Percentiles rank a stretch among this genome's conserved stretches.
Evolutionary conservation across 177 flowering plant species (phyloP).

Genomic region (Vitis hybrid): DNA sequence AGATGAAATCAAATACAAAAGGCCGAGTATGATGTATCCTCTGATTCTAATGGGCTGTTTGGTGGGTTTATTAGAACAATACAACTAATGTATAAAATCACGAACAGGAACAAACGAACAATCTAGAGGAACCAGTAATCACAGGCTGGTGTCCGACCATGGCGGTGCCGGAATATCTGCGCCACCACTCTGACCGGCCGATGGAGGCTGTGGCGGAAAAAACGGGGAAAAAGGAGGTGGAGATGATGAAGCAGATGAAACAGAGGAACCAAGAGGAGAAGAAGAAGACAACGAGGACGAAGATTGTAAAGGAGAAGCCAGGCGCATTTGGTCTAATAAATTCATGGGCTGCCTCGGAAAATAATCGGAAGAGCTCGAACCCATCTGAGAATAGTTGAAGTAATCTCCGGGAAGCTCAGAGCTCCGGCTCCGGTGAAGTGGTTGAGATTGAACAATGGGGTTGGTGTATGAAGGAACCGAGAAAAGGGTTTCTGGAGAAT

Average conservation of each 20-base stretch:
- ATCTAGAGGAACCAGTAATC: slow-evolving; percentile 13
- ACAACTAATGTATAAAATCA: too few relatives aligned
- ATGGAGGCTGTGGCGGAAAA: slow-evolving; percentile 5
- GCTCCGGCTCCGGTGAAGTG: slow-evolving; percentile 10
- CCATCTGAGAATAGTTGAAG: slow-evolving; percentile 26
- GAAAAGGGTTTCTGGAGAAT: slow-evolving; percentile 28
- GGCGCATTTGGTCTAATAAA: slow-evolving; percentile 30
- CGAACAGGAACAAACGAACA: not conserved
- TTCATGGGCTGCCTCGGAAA: slow-evolving; percentile 23
- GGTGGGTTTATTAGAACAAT: too few relatives aligned
- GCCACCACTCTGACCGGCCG: not conserved
- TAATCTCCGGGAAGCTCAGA: slow-evolving; percentile 18
- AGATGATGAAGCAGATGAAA: slow-evolving; percentile 6
- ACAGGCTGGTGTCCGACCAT: slow-evolving; percentile 12
- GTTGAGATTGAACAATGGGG: slow-evolving; percentile 21
- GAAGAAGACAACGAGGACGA: slow-evolving; percentile 6
- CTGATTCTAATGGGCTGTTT: too few relatives aligned
- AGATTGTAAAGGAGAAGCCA: slow-evolving; percentile 13
- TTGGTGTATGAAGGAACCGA: slow-evolving; percentile 18
- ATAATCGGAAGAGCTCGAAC: slow-evolving; percentile 23
- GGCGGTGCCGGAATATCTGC: not conserved
- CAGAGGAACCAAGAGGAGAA: not conserved
- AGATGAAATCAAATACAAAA: too few relatives aligned
- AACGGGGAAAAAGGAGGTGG: slow-evolving; percentile 4
- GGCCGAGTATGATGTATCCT: too few relatives aligned